Evolutionary conservation across 106 monocot species (phyloP).

Genomic region (Phalaenopsis equestris): DNA sequence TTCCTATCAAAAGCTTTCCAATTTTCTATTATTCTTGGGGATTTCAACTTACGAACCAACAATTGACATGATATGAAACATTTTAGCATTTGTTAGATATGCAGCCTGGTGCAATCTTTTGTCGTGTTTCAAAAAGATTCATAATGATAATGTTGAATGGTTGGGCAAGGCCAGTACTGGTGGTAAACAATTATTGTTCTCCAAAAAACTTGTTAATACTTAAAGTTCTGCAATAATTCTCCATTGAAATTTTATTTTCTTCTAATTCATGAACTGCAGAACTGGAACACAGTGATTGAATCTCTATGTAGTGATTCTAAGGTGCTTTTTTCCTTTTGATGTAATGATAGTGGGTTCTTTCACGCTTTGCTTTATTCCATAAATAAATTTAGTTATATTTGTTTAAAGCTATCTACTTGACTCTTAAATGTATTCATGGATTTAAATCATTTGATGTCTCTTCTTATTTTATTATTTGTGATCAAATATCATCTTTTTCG

Average conservation of each 20-base stretch:
- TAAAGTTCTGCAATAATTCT: background rate
- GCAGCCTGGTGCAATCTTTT: background rate
- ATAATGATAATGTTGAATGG: background rate
- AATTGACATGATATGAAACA: background rate
- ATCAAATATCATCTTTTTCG: background rate
- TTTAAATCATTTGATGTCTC: background rate
- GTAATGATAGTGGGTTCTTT: background rate
- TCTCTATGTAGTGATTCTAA: background rate
- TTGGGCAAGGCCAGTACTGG: background rate
- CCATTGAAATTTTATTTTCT: no score
- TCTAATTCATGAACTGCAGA: background rate
- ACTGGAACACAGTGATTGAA: background rate
- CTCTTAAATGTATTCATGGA: background rate
- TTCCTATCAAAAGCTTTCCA: no score
- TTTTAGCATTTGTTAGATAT: background rate
- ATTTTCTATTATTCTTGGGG: background rate
- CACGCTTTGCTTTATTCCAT: background rate
- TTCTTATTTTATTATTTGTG: background rate
- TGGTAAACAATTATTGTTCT: background rate
- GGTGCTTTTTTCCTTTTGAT: background rate
- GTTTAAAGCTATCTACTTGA: background rate
- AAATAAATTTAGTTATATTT: background rate
- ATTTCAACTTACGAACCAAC: background rate
- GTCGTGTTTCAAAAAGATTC: background rate
- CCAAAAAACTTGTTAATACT: background rate